Evolutionary conservation across 371 early-diverging fungal species (phyloP).

Genomic region (Rhizomucor pusillus): DNA sequence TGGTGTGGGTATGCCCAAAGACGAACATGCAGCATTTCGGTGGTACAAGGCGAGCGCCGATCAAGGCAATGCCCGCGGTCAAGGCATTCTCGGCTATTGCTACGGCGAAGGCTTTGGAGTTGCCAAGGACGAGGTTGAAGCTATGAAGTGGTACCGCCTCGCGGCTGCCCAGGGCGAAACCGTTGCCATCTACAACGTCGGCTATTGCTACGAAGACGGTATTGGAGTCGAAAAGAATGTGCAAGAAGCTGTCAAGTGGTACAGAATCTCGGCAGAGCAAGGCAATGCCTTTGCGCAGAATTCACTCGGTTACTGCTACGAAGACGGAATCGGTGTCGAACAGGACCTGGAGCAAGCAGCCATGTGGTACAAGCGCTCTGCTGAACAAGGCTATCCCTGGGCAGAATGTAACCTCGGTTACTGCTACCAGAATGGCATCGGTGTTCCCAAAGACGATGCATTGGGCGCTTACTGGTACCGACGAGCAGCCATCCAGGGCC

Average conservation of each 20-base stretch:
- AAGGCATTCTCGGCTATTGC: slow-evolving; percentile 71
- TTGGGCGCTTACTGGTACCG: slow-evolving; percentile 68
- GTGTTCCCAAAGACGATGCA: slow-evolving; percentile 59
- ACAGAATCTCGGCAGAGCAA: slow-evolving; percentile 64
- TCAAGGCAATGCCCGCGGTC: slow-evolving; percentile 62
- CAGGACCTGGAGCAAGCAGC: slow-evolving; percentile 42
- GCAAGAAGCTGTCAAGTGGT: slow-evolving; percentile 74
- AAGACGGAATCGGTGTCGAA: slow-evolving; percentile 73
- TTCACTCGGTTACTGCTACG: slow-evolving; percentile 79
- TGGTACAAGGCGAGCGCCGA: slow-evolving; percentile 67
- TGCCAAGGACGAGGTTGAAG: slow-evolving; percentile 61
- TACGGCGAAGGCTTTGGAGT: slow-evolving; percentile 85
- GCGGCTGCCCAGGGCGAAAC: slow-evolving; percentile 68
- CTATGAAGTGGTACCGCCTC: slow-evolving; percentile 69
- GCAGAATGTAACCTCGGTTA: slow-evolving; percentile 55
- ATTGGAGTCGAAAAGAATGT: slow-evolving; percentile 69
- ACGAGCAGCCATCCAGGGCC: slow-evolving; percentile 14
- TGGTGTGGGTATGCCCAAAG: slow-evolving; percentile 60
- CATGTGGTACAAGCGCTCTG: slow-evolving; percentile 73
- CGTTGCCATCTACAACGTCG: slow-evolving; percentile 82
- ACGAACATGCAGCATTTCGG: slow-evolving; percentile 55
- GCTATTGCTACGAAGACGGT: slow-evolving; percentile 83
- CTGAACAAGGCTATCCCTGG: slow-evolving; percentile 55
- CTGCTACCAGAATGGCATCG: slow-evolving; percentile 85
- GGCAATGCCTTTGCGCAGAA: slow-evolving; percentile 84